Conservation (phyloP, 208 protist species). For the Blastocrithidia nonstop region DNA sequence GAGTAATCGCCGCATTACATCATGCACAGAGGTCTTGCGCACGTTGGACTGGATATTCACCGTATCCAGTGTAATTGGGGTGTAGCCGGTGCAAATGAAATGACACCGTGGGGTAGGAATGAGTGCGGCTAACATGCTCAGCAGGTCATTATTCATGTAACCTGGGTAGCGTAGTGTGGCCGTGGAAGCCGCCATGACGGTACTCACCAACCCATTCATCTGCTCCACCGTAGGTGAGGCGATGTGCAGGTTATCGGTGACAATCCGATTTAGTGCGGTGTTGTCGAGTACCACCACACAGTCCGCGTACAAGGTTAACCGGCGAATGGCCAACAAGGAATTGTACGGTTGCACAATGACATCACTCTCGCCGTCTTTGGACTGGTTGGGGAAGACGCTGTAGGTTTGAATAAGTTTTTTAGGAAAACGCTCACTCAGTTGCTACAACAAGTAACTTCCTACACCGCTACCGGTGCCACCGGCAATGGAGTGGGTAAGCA, state of each 20-base stretch:
- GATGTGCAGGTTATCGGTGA: slow-evolving; percentile 92
- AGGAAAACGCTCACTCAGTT: slow-evolving; percentile 95
- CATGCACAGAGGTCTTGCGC: slow-evolving; percentile 98
- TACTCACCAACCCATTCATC: slow-evolving; percentile 97
- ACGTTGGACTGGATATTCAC: slow-evolving; percentile 82
- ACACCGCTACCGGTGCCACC: slow-evolving; percentile 99
- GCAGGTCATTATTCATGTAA: slow-evolving; percentile 96
- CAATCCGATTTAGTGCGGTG: slow-evolving; percentile 96
- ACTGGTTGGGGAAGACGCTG: slow-evolving; percentile 95
- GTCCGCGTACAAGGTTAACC: slow-evolving; percentile 95
- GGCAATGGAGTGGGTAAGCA: slow-evolving; percentile 98
- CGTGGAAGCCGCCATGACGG: slow-evolving; percentile 98
- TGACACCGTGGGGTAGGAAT: slow-evolving; percentile 99
- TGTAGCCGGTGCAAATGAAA: slow-evolving; percentile 99
- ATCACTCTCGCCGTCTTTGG: slow-evolving; percentile 69
- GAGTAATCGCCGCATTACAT: slow-evolving; percentile 98
- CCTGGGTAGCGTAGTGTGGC: slow-evolving; percentile 98
- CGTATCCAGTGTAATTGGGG: slow-evolving; percentile 90
- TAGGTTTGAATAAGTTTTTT: slow-evolving; percentile 99
- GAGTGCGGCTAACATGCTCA: slow-evolving; percentile 95
- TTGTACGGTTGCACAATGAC: slow-evolving; percentile 99
- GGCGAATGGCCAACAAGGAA: slow-evolving; percentile 97
- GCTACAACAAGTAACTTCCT: slow-evolving; percentile 97
- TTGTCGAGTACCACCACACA: slow-evolving; percentile 99
- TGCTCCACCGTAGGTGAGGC: slow-evolving; percentile 90